A percentile compares a stretch with the other conserved stretches of the same genome.
phyloP scores from a whole-genome alignment of 1,284 basidiomycete genomes.

The Boletus coffeatus region DNA sequence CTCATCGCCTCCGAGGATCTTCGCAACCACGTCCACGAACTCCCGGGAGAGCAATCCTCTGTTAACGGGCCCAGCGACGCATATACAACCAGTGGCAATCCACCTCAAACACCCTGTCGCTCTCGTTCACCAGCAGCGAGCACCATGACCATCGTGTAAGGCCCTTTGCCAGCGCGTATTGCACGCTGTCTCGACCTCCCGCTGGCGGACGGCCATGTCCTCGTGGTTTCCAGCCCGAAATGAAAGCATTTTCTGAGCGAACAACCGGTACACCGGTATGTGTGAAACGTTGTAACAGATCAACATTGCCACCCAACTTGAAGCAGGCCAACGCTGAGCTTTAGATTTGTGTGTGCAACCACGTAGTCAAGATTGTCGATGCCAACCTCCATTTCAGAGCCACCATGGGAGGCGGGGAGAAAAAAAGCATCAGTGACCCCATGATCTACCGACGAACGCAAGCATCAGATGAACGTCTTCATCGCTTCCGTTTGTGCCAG shows the following conservation, averaged over 20 bases:
- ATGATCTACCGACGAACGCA: slow-evolving; percentile 46
- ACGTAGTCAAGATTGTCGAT: slow-evolving; percentile 35
- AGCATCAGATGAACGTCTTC: slow-evolving; percentile 44
- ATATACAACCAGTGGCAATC: slow-evolving; percentile 1
- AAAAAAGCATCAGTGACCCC: slow-evolving; percentile 37
- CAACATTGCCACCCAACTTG: not conserved
- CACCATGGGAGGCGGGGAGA: slow-evolving; percentile 58
- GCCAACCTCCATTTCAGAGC: slow-evolving; percentile 53
- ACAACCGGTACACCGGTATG: slow-evolving; percentile 9
- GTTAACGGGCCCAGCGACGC: not conserved
- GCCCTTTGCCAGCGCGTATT: slow-evolving; percentile 48
- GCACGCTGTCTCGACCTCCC: slow-evolving; percentile 42
- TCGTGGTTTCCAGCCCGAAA: slow-evolving; percentile 20
- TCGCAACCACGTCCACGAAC: slow-evolving; percentile 43
- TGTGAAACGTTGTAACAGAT: slow-evolving; percentile 15
- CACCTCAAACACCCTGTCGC: slow-evolving; percentile 55
- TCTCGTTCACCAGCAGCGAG: slow-evolving; percentile 52
- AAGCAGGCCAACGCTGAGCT: slow-evolving; percentile 2
- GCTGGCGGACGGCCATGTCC: slow-evolving; percentile 34
- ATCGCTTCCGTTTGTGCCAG: slow-evolving; percentile 33
- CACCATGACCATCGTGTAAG: slow-evolving; percentile 60
- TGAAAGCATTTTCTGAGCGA: too few species aligned
- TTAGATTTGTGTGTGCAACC: slow-evolving; percentile 24
- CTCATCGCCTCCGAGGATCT: slow-evolving; percentile 38
- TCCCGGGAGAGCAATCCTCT: slow-evolving; percentile 32